Evolutionary conservation across 2,329 filamentous ascomycete genomes (phyloP), one percentile per base, ranked within the genome.

Genomic region (Penicillium sclerotiorum): DNA sequence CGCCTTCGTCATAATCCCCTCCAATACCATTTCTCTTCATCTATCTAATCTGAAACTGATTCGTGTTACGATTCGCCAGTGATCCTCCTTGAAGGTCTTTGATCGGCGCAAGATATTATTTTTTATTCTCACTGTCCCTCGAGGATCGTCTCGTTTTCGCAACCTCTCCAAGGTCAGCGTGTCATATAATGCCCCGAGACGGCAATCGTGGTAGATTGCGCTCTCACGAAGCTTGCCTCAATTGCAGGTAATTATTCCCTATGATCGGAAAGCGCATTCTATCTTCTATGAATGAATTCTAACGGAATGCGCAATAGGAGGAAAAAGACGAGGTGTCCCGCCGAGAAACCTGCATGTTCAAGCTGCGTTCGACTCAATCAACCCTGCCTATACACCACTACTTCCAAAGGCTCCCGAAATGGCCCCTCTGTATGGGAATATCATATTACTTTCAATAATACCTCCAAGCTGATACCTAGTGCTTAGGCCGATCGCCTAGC

Each of bases 261-360:
- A n/a, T n/a, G n/a, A n/a, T n/a, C n/a, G n/a, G n/a, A n/a, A 6
- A 18, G 15, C 5, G 11, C 12, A 7, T 5, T 18, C 3, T 28
- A n/a, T 25, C 4, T 8, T 33, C 2, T 30, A 35, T 35, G 7
- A 2, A 7, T 11, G 25, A n/a, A 2, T 36, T 36, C 9, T n/a
- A 21, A 18, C 33, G 21, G 39, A 32, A 20, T 28, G 6, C 11
- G 8, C 12, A 20, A 33, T 46, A 74, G 77, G 60, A 64, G 76
- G 45, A 80, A 80, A 58, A 80, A 80, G 59, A 79, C 74, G 2
- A 73, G 78, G 27, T 80, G 78, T 58, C 78, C 78, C 0, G 78
- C 76, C 6, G 78, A 80, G 60, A 78, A 75, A 57, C 78, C 78
- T 5, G 69, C 74, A 1, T 80, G 78, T 50, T 80, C 78, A 8